Evolutionary conservation across 2,329 filamentous ascomycete genomes (phyloP).

Genomic region (Claviceps paspali): DNA sequence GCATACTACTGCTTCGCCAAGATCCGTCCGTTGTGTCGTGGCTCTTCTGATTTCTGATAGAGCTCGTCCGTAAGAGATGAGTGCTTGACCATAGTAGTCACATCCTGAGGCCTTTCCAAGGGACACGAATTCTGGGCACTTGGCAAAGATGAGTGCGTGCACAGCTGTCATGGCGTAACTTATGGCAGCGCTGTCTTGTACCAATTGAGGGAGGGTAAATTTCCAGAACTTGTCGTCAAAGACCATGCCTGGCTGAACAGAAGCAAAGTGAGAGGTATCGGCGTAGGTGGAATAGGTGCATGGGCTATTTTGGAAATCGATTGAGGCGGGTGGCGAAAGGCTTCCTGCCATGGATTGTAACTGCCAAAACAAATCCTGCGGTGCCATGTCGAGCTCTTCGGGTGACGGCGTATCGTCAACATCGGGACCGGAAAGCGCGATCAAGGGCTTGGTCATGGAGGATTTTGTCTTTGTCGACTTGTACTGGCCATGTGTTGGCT

Average conservation of each 20-base stretch:
- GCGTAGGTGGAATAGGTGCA: neutral
- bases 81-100: constrained; percentile 16
- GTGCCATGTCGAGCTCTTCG: constrained; percentile 2
- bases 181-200: constrained; percentile 18
- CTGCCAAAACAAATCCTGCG: constrained; percentile 3
- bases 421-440: constrained; percentile 3
- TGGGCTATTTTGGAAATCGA: constrained; percentile 2
- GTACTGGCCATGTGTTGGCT: neutral
- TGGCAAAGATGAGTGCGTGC: constrained; percentile 18
- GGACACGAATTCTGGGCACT: constrained; percentile 6
- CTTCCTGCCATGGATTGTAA: neutral
- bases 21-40: constrained; percentile 7
- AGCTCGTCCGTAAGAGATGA: constrained; percentile 19
- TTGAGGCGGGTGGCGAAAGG: constrained; percentile 3
- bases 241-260: constrained; percentile 6
- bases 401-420: constrained; percentile 4
- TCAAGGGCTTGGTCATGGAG: neutral
- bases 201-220: constrained; percentile 18
- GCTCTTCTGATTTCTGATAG: constrained; percentile 14
- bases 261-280: neutral
- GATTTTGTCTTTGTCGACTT: neutral
- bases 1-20: constrained; percentile 18
- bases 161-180: constrained; percentile 23
- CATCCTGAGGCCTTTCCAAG: constrained; percentile 4
- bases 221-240: constrained; percentile 22